Conservation (phyloP, 495 filamentous ascomycete species). For the Aspergillus affinis region DNA sequence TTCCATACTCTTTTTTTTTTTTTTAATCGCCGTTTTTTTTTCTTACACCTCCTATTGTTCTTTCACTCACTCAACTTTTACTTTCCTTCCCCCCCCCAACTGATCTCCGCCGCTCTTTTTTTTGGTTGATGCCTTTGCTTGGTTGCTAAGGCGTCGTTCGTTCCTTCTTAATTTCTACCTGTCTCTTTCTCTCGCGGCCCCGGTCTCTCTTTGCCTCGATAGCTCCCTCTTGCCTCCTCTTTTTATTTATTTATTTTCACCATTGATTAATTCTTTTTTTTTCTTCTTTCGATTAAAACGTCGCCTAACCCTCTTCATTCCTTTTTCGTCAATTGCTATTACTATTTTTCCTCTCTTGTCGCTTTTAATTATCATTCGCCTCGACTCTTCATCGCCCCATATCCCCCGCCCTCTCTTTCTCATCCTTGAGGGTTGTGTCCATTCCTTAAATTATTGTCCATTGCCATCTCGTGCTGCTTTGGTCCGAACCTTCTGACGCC, state of each 20-base stretch:
- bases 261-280: constrained; percentile 3
- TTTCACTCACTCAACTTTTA: background rate
- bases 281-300: background rate
- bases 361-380: constrained; percentile 6
- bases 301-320: background rate
- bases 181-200: constrained; percentile 6
- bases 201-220: constrained; percentile 2
- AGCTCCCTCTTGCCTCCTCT: constrained; percentile 2
- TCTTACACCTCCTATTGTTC: constrained; percentile 4
- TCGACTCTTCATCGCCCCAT: constrained; percentile 8
- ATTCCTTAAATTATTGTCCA: constrained; percentile 3
- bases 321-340: background rate
- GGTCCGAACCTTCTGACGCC: background rate
- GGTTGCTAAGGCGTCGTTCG: constrained; percentile 25
- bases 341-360: constrained; percentile 1
- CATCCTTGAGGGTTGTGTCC: constrained; percentile 2
- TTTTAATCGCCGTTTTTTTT: background rate
- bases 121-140: constrained; percentile 21
- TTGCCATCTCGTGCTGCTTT: background rate
- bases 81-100: constrained; percentile 3
- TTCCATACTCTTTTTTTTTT: background rate
- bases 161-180: constrained; percentile 11
- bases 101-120: constrained; percentile 2
- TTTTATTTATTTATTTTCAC: constrained; percentile 2
- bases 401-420: background rate